Evolutionary conservation across 441 rosid genomes (phyloP), one percentile per base, ranked within the genome.

Genomic region (Populus hybrid): DNA sequence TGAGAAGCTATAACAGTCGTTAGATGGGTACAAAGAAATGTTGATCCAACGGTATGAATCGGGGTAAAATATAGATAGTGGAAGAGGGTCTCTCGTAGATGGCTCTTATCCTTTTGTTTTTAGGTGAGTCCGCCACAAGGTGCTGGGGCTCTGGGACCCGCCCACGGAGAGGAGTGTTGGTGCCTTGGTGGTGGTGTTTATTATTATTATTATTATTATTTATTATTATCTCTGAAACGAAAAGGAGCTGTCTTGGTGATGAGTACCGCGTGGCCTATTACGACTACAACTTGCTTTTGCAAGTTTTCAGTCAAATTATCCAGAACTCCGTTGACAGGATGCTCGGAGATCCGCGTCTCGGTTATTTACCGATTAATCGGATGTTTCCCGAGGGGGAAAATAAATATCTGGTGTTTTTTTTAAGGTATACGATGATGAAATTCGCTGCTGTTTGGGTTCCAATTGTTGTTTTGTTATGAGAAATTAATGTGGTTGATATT

Each of bases 111-210:
- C 81, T 32, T 75, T 76, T 81, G 82, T 54, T 35, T 81, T 74
- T 79, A 26, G 85, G 79, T 69, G 76, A 65, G 79, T 83, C 84
- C 89, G 86, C 86, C 81, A 80, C 77, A 72, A 80, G 85, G 83
- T 83, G 77, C 77, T 83, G 40, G 34, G 23, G 40, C 16, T 5
- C 69, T 74, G 87, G 90, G 88, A 72, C 88, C 90, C 82, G 67
- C 57, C 57, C 57, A 50, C 81, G 5, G 38, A 16, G 10, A 38
- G 24, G 54, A 10, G 46, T 18, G 6, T 38, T 28, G 20, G 18
- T 50, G 20, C 46, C 46, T 38, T 38, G 46, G 20, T 73, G 80
- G 70, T 81, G 54, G 78, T 59, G 46, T 38, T 38, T 38, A 38
- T 38, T 38, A 38, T 38, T 38, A 38, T 38, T 38, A 8, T 38